phyloP scores from a whole-genome alignment of 1,284 basidiomycete genomes.

The Leccinum huronense region DNA sequence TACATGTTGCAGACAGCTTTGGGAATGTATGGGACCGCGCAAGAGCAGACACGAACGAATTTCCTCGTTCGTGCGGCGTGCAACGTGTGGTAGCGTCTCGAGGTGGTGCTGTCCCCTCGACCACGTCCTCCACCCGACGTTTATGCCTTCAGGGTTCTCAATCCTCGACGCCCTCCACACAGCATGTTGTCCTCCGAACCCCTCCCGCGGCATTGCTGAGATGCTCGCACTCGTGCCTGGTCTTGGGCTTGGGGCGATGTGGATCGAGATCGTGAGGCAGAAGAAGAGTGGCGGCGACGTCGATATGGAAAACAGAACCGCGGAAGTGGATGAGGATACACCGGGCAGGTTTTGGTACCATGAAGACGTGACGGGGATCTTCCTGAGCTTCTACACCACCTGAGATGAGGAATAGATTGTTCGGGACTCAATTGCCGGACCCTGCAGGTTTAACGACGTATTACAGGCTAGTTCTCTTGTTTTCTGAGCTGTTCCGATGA shows the following conservation, averaged over 20 bases:
- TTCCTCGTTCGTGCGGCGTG: no score
- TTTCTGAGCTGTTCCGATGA: constrained; percentile 1
- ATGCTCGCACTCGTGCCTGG: constrained; percentile 49
- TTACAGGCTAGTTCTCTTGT: neutral
- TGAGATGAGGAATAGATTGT: constrained; percentile 10
- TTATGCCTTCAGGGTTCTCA: no score
- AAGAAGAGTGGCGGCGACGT: constrained; percentile 4
- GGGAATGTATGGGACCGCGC: no score
- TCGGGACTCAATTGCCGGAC: neutral
- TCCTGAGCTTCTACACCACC: constrained; percentile 35
- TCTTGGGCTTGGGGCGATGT: constrained; percentile 48
- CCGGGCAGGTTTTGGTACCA: constrained; percentile 34
- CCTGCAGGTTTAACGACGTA: neutral
- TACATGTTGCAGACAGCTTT: no score
- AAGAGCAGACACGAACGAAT: no score
- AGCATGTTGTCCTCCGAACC: no score
- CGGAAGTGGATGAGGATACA: neutral
- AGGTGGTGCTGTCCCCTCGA: no score
- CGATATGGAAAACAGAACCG: constrained; percentile 1
- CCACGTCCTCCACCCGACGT: no score
- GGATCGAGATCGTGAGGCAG: constrained; percentile 56
- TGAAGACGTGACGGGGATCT: constrained; percentile 35
- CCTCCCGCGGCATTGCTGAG: constrained; percentile 31
- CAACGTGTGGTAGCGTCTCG: no score
- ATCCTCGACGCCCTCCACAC: no score